Evolutionary conservation across 2,329 filamentous ascomycete species (phyloP).

Genomic region (Diaporthe australafricana): DNA sequence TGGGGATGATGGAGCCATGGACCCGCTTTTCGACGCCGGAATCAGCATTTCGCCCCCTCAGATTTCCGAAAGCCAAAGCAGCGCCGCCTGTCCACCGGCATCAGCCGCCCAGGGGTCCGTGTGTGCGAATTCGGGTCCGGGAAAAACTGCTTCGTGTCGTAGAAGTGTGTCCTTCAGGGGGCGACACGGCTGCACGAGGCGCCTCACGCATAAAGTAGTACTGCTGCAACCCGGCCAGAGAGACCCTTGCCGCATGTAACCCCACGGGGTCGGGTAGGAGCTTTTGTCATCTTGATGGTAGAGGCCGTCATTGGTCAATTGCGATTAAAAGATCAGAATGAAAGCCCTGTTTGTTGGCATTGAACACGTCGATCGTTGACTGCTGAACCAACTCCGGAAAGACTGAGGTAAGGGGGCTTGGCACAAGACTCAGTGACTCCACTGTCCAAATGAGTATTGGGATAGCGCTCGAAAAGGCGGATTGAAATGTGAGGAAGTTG

Average conservation of each 20-base stretch:
- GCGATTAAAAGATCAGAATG: background rate
- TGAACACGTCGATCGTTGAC: constrained; percentile 7
- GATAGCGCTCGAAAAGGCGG: background rate
- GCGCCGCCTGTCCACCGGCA: constrained; percentile 19
- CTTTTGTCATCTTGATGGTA: constrained; percentile 4
- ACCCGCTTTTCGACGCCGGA: constrained; percentile 22
- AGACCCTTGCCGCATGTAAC: constrained; percentile 24
- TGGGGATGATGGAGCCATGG: constrained; percentile 15
- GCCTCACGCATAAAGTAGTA: background rate
- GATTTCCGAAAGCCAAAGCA: constrained; percentile 9
- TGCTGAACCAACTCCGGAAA: background rate
- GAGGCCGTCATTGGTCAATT: constrained; percentile 14
- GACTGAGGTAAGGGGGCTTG: constrained; percentile 1
- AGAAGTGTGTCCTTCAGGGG: background rate
- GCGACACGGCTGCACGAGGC: constrained; percentile 1
- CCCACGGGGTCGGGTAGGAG: constrained; percentile 4
- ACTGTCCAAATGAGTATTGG: constrained; percentile 2
- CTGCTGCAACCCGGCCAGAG: background rate
- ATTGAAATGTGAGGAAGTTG: background rate
- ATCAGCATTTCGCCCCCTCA: constrained; percentile 22
- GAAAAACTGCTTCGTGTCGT: constrained; percentile 10
- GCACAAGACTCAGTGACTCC: background rate
- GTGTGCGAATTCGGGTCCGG: constrained; percentile 5
- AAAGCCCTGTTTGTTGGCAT: background rate
- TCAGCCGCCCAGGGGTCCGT: constrained; percentile 3